Conservation (phyloP, 345 rosid species). For the Raphanus raphanistrum region DNA sequence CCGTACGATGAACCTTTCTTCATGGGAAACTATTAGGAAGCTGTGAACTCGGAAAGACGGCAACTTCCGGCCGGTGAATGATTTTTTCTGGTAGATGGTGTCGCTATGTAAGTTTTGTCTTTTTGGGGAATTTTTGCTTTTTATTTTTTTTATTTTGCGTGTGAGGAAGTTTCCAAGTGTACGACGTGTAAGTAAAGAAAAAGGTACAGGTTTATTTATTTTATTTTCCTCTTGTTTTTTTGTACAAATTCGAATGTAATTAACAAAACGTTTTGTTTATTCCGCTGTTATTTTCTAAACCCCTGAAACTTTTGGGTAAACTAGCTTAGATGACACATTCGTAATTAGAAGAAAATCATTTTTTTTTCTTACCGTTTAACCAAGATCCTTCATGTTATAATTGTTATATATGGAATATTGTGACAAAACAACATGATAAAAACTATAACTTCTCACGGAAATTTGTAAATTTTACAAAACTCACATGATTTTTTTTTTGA, state of each 20-base stretch:
- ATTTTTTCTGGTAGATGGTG: background rate
- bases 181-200: conserved; percentile 30
- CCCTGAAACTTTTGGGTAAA: background rate
- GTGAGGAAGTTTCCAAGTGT: conserved; percentile 31
- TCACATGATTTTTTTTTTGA: background rate
- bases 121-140: conserved; percentile 6
- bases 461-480: background rate
- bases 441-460: background rate
- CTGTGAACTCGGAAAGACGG: background rate
- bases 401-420: background rate
- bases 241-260: conserved; percentile 20
- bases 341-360: background rate
- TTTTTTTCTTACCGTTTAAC: background rate
- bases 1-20: conserved; percentile 41
- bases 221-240: background rate
- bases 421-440: background rate
- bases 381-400: background rate
- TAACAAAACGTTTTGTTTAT: background rate
- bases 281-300: conserved; percentile 1
- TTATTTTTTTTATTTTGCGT: conserved; percentile 9
- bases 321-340: background rate
- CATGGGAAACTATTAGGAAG: conserved; percentile 22
- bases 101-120: conserved; percentile 20
- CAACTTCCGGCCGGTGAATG: background rate
- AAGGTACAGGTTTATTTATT: conserved; percentile 11